Base-by-base conservation (phyloP, 2,329 filamentous ascomycete genomes). In the Aschersonia sp. region DNA sequence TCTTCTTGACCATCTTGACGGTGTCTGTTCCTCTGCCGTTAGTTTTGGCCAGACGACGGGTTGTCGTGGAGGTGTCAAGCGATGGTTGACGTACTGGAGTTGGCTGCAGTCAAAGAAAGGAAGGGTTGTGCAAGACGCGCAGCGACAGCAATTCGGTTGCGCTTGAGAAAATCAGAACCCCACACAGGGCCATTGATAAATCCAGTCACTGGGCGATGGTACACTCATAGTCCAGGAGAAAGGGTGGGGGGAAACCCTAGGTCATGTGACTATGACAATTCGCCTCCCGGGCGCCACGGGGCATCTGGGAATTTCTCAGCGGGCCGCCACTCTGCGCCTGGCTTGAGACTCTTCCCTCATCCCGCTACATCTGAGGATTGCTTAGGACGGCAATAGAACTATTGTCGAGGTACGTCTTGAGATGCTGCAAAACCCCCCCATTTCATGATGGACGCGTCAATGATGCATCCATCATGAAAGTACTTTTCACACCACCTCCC, bases 1-100 rank as follows among this genome's bases (percentile, higher is more conserved):
- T 78, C 76, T 82, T 82, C 76, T 82, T 82, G 66, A 80, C 77
- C 78, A 82, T 81, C 59, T 70, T 81, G 69, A 62, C 76, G 71
- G 72, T 76, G 65, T 73, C 70, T 74, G 62, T 52, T 49, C 58
- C 57, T 59, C 57, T 54, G 59, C 52, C 45, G 56, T 64, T 61
- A 63, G 57, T 58, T 54, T 58, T 56, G 58, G 51, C 52, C 45
- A 53, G 50, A 51, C 45, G 52, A 57, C 32, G 37, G 41, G 35
- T 46, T 49, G 49, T 47, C 47, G 50, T 40, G 32, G 49, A 50
- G 50, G 59, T 59, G 52, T 56, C 60, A 50, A 43, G 50, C 48
- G 52, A 50, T 51, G 54, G 47, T 50, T 30, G 51, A 49, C 47
- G 45, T 46, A 44, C 7, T n/a, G 7, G 35, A 39, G 12, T 8